These are phyloP conservation scores for Ichthyophthirius multifiliis DNA, from an alignment of 169 alveolate species.

Conservation along the genomic window DNA sequence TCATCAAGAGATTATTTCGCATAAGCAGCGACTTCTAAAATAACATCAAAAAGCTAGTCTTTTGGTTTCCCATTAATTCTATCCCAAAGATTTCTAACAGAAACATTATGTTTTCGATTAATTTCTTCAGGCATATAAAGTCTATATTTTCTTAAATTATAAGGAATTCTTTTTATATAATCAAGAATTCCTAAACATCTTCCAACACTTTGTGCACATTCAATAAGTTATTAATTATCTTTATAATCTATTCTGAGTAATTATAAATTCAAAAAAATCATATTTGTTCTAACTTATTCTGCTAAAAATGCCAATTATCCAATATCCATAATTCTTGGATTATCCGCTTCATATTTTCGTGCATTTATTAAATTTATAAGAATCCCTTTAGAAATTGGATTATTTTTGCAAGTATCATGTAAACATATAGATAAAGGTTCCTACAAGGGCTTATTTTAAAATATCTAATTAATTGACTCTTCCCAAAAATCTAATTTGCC, in stretches of 20 bases:
- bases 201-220: not conserved
- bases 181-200: conserved; percentile 22
- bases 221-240: not conserved
- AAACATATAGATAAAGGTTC: conserved; percentile 28
- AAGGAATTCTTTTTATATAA: conserved; percentile 33
- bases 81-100: conserved; percentile 37
- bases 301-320: conserved; percentile 13
- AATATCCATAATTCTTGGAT: conserved; percentile 2
- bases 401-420: conserved; percentile 29
- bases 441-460: conserved; percentile 19
- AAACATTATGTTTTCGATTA: conserved; percentile 11
- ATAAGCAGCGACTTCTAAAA: conserved; percentile 42
- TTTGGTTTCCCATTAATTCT: conserved; percentile 37
- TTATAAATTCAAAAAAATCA: conserved; percentile 12
- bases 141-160: conserved; percentile 24
- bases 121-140: conserved; percentile 32
- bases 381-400: conserved; percentile 20
- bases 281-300: conserved; percentile 20
- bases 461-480: conserved; percentile 13
- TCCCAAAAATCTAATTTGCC: conserved; percentile 39
- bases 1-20: conserved; percentile 22
- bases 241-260: conserved; percentile 22
- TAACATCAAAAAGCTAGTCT: conserved; percentile 43
- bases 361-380: conserved; percentile 1
- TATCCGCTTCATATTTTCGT: conserved; percentile 25